These are phyloP conservation scores for Trichocladium antarcticum DNA, from an alignment of 495 filamentous ascomycete genomes.

Conservation along the genomic window DNA sequence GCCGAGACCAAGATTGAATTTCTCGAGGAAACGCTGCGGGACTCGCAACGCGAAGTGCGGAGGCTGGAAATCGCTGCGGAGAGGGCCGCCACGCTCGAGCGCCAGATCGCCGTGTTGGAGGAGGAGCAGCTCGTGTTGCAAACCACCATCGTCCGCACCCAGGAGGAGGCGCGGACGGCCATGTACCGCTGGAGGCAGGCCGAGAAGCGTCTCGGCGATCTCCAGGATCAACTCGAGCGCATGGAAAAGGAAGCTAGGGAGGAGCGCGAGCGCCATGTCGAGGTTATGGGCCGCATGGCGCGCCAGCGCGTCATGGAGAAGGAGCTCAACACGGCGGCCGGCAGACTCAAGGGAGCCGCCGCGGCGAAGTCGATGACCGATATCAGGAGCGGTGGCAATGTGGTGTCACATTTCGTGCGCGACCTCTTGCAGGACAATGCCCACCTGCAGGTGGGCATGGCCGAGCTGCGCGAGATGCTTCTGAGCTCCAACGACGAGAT, in stretches of 20 bases:
- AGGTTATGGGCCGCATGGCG: constrained; percentile 70
- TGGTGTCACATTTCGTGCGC: constrained; percentile 87
- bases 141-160: constrained; percentile 48
- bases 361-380: constrained; percentile 50
- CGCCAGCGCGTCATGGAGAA: constrained; percentile 62
- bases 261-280: constrained; percentile 71
- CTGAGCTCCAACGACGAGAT: constrained; percentile 91
- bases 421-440: constrained; percentile 94
- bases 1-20: constrained; percentile 63
- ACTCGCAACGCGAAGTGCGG: constrained; percentile 63
- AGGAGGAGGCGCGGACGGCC: constrained; percentile 63
- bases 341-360: constrained; percentile 67
- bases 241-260: constrained; percentile 78
- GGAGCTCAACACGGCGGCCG: constrained; percentile 64
- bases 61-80: constrained; percentile 60
- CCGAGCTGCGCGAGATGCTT: constrained; percentile 84
- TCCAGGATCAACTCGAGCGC: constrained; percentile 78
- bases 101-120: constrained; percentile 65
- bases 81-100: constrained; percentile 65
- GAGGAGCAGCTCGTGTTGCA: constrained; percentile 66
- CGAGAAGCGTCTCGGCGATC: constrained; percentile 56
- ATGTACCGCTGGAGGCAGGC: constrained; percentile 73
- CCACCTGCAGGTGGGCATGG: constrained; percentile 77
- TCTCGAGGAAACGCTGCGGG: constrained; percentile 60
- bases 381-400: constrained; percentile 39